Conservation (phyloP, 2,329 filamentous ascomycete species). For the Pseudopyrenochaeta lycopersici region DNA sequence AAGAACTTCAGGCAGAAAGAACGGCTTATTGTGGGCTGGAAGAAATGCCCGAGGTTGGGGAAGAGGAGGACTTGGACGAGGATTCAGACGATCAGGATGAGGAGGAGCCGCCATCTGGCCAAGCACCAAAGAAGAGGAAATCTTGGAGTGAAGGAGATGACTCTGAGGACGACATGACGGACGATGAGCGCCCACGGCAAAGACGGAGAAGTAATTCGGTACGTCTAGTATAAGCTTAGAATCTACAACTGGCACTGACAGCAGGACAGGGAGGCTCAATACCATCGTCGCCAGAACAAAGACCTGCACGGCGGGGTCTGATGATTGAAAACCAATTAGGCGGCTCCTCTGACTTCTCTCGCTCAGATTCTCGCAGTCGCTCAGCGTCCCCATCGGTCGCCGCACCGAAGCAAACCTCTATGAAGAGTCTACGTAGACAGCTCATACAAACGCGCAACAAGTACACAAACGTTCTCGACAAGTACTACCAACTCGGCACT, state of each 20-base stretch:
- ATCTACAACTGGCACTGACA: constrained; percentile 6
- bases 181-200: constrained; percentile 79
- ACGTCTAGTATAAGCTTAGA: constrained; percentile 44
- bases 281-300: constrained; percentile 70
- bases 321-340: constrained; percentile 40
- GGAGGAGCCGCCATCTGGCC: constrained; percentile 47
- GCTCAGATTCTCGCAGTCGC: constrained; percentile 50
- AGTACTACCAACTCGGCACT: constrained; percentile 86
- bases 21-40: constrained; percentile 86
- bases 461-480: constrained; percentile 77
- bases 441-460: constrained; percentile 79
- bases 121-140: constrained; percentile 51
- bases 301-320: constrained; percentile 68
- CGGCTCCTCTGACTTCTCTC: constrained; percentile 51
- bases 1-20: constrained; percentile 76
- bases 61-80: constrained; percentile 70
- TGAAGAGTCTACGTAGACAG: constrained; percentile 74
- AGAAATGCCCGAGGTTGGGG: constrained; percentile 90
- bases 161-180: constrained; percentile 68
- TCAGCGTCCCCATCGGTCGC: constrained; percentile 46
- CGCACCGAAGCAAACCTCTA: constrained; percentile 69
- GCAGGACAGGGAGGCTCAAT: constrained; percentile 63
- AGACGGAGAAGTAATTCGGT: constrained; percentile 89
- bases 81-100: constrained; percentile 56
- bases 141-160: constrained; percentile 68